phyloP scores from a whole-genome alignment of 2,329 filamentous ascomycete species.

The Fusarium pseudograminearum region DNA sequence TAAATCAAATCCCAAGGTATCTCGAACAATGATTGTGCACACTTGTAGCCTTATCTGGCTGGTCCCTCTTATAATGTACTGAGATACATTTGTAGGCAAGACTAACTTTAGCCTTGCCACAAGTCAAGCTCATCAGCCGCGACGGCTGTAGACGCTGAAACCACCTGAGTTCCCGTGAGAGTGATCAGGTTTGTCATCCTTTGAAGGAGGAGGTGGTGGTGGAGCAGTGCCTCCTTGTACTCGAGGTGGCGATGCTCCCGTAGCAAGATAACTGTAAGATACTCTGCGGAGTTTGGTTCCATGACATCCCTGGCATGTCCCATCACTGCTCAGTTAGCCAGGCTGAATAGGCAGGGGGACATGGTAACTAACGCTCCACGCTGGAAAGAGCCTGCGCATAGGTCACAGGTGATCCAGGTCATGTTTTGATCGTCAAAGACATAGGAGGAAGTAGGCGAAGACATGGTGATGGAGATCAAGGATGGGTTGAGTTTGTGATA shows the following conservation, averaged over 20 bases:
- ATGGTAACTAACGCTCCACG: slow-evolving; percentile 30
- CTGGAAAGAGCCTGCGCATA: slow-evolving; percentile 43
- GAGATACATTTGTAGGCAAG: slow-evolving; percentile 35
- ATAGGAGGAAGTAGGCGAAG: slow-evolving; percentile 28
- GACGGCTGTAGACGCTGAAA: slow-evolving; percentile 27
- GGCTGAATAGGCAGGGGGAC: neutral
- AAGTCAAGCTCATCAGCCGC: slow-evolving; percentile 11
- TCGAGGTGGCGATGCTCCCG: slow-evolving; percentile 17
- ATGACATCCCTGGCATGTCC: slow-evolving; percentile 40
- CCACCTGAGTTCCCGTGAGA: slow-evolving; percentile 29
- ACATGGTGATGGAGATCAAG: slow-evolving; percentile 17
- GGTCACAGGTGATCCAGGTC: slow-evolving; percentile 46
- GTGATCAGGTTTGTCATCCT: slow-evolving; percentile 24
- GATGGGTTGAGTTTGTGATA: slow-evolving; percentile 2
- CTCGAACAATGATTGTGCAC: slow-evolving; percentile 30
- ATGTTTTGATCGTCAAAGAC: slow-evolving; percentile 43
- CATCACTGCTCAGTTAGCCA: slow-evolving; percentile 9
- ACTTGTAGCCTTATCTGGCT: slow-evolving; percentile 31
- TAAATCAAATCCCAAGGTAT: slow-evolving; percentile 33
- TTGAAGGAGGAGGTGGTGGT: slow-evolving; percentile 32
- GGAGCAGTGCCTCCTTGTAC: slow-evolving; percentile 22
- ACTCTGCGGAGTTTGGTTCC: slow-evolving; percentile 44
- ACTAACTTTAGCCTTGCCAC: neutral
- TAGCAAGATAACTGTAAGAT: slow-evolving; percentile 38
- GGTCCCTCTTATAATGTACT: slow-evolving; percentile 39